Conservation (phyloP, 2,329 filamentous ascomycete species). For the Triangularia verruculosa region DNA sequence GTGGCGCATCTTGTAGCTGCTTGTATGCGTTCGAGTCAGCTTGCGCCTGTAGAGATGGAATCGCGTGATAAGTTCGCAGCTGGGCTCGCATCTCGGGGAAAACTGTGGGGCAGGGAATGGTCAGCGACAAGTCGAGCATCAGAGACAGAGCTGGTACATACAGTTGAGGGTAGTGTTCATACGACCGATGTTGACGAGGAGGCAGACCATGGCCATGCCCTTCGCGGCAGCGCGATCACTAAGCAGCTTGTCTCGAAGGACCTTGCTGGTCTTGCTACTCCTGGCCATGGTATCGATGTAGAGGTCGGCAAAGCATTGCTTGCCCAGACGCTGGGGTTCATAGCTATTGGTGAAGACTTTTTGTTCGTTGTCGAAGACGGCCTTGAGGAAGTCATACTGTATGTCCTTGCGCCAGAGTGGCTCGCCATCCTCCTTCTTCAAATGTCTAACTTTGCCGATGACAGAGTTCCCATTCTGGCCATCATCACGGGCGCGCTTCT, state of each 20-base stretch:
- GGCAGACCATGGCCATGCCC: constrained; percentile 98
- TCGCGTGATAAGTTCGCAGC: constrained; percentile 94
- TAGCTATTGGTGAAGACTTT: constrained; percentile 89
- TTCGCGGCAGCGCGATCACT: constrained; percentile 89
- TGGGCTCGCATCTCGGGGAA: constrained; percentile 99
- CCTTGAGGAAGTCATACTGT: constrained; percentile 79
- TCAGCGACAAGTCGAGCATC: constrained; percentile 26
- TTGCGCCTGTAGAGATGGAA: constrained; percentile 90
- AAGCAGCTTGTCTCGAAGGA: constrained; percentile 92
- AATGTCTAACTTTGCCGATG: constrained; percentile 71
- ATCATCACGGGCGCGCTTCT: constrained; percentile 34
- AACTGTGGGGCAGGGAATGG: constrained; percentile 54
- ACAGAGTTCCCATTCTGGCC: constrained; percentile 36
- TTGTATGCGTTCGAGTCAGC: constrained; percentile 97
- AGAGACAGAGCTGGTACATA: constrained; percentile 44
- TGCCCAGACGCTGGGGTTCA: constrained; percentile 57
- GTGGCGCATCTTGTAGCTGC: constrained; percentile 91
- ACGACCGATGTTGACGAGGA: constrained; percentile 92
- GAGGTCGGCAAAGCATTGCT: constrained; percentile 85
- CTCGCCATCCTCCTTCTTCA: constrained; percentile 87
- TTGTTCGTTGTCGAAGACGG: constrained; percentile 72
- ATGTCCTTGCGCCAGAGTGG: constrained; percentile 86
- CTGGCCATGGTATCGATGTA: constrained; percentile 98
- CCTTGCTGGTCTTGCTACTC: constrained; percentile 99
- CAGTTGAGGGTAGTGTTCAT: constrained; percentile 99